Percentiles rank a stretch among this genome's conserved stretches.
Evolutionary conservation across 106 monocot species (phyloP).

Genomic region (Dendrobium catenatum): DNA sequence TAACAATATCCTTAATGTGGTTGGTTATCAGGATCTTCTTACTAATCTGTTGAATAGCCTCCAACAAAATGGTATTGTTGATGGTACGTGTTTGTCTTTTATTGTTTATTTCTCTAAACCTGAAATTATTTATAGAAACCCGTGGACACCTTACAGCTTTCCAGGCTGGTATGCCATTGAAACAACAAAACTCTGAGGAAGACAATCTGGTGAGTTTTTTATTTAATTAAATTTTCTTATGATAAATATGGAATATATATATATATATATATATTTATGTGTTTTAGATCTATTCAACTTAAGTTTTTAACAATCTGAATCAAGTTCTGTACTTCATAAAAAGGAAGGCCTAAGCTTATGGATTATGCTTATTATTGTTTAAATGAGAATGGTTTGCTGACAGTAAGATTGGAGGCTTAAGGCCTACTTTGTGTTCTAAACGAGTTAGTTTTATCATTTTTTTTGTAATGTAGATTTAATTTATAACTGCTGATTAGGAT

Average conservation of each 20-base stretch:
- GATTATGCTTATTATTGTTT: background rate
- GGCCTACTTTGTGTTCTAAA: background rate
- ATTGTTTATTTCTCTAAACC: background rate
- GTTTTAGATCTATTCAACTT: background rate
- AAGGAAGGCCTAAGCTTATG: background rate
- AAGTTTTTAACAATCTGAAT: background rate
- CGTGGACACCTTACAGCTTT: conserved; percentile 24
- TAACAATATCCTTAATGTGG: background rate
- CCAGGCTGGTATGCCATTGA: conserved; percentile 39
- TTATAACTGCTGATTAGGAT: too few relatives aligned
- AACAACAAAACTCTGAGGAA: conserved; percentile 26
- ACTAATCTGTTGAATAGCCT: conserved; percentile 71
- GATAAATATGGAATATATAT: background rate
- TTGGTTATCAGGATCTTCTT: conserved; percentile 60
- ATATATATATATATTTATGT: background rate
- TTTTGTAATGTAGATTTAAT: too few relatives aligned
- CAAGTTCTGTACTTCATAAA: background rate
- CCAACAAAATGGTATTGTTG: conserved; percentile 57
- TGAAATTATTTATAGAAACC: background rate
- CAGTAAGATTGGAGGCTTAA: background rate
- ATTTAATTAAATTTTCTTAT: background rate
- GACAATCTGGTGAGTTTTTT: conserved; percentile 15
- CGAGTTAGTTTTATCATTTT: too few relatives aligned
- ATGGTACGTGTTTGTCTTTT: conserved; percentile 32
- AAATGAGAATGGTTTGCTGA: background rate